Evolutionary conservation across 805 yeast species (phyloP).

Genomic region (Lipomyces orientalis): DNA sequence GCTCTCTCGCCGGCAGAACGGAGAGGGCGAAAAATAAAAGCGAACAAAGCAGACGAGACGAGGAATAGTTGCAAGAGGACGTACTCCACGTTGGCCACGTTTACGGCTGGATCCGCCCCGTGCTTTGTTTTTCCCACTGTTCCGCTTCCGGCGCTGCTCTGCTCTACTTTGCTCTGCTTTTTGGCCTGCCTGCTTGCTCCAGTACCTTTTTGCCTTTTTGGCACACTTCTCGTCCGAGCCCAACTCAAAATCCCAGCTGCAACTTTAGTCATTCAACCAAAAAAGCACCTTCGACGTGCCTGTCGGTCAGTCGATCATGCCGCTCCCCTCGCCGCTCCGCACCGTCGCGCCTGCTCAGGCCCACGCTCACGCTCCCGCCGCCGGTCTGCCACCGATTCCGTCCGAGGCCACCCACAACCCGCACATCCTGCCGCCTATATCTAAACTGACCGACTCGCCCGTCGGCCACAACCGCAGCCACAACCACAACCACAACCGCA

Average conservation of each 20-base stretch:
- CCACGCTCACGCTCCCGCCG: slow-evolving; percentile 4
- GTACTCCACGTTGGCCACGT: background rate
- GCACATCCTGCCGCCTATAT: slow-evolving; percentile 30
- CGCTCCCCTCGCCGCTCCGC: slow-evolving; percentile 6
- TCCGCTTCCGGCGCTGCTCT: background rate
- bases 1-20: too few relatives aligned
- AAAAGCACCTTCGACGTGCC: background rate
- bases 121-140: background rate
- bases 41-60: too few relatives aligned
- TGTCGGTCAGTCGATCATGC: slow-evolving; percentile 3
- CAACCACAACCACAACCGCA: slow-evolving; percentile 30
- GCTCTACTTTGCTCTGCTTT: background rate
- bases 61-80: too few relatives aligned
- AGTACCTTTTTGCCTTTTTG: background rate
- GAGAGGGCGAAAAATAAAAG: too few relatives aligned
- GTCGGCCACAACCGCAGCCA: slow-evolving; percentile 30
- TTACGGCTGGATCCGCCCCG: background rate
- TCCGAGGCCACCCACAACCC: slow-evolving; percentile 5
- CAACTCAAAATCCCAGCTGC: background rate
- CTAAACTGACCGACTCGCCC: slow-evolving; percentile 30
- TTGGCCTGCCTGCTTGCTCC: background rate
- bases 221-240: background rate
- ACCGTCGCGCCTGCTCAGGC: slow-evolving; percentile 5
- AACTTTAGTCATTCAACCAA: background rate
- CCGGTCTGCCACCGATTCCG: background rate